Percentiles rank a stretch among this genome's conserved stretches.
These are phyloP conservation scores for Penicillium sp. DNA, from an alignment of 2,329 filamentous ascomycete genomes.

Conservation along the genomic window DNA sequence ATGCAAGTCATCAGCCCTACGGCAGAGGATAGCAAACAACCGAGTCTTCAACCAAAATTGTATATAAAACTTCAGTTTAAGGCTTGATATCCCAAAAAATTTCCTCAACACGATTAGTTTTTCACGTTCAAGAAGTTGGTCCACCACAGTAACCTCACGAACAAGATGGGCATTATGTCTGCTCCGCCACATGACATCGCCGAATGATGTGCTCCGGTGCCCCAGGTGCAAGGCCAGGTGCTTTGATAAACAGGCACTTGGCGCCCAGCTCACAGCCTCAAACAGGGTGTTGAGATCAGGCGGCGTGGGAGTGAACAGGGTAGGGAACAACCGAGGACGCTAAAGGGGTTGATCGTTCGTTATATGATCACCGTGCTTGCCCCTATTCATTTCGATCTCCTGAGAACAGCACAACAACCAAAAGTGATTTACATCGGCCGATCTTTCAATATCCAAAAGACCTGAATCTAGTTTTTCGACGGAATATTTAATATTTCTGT, in stretches of 20 bases:
- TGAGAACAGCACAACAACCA: not conserved
- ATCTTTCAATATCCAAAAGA: not conserved
- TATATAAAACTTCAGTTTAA: not conserved
- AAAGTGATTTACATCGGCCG: not conserved
- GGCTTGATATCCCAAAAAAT: not conserved
- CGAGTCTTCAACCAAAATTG: not conserved
- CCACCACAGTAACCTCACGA: not conserved
- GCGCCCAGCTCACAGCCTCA: conserved; percentile 8
- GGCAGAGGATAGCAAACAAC: not conserved
- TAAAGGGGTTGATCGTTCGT: conserved; percentile 18
- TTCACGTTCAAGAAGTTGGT: too few species aligned
- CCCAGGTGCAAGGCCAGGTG: not conserved
- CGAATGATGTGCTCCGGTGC: conserved; percentile 17
- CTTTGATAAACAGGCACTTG: not conserved
- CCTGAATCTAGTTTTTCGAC: not conserved
- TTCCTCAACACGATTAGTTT: not conserved
- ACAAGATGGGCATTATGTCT: not conserved
- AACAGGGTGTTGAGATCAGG: conserved; percentile 13
- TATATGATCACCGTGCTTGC: conserved; percentile 24
- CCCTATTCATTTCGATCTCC: conserved; percentile 13
- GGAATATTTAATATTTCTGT: not conserved
- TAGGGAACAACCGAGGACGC: conserved; percentile 8
- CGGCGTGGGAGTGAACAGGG: conserved; percentile 1
- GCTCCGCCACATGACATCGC: conserved; percentile 17
- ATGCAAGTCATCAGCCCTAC: not conserved